Base-by-base conservation (phyloP, 78 protist species). In the Dictyostelium firmibasis region DNA sequence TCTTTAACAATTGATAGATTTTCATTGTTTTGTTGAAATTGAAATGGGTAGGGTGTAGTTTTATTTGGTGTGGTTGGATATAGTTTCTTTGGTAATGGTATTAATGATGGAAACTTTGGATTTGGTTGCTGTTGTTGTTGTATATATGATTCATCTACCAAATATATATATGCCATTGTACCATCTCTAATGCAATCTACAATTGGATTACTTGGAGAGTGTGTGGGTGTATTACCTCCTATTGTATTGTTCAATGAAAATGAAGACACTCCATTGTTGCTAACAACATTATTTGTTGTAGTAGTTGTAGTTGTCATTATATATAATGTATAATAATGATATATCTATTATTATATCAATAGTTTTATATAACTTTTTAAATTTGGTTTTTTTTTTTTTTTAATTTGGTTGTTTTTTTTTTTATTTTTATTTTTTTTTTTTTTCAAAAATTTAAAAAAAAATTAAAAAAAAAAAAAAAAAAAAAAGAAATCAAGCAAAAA, bases 161-260 rank as follows among this genome's bases (percentile, higher is more conserved):
- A 36, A 88, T 88, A 88, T 13, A 88, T 88, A 79, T 88, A 88
- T n/a, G 93, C 78, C 78, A 88, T 57, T 62, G 86, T 67, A 8
- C 86, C 81, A 60, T 88, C 93, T 23, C 41, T 79, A 35, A 88
- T 79, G 64, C 93, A 76, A 64, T 88, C 92, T 29, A 81, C 44
- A 0, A 81, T 81, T 35, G 62, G 35, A 41, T 76, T 76, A 4
- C 38, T 29, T 72, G 79, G 79, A 33, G 38, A 3, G 20, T 10
- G 79, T 72, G 38, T 31, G 0, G 35, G 44, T 72, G 18, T 33
- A 29, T 4, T 70, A 16, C 41, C 11, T 3, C 23, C 33, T n/a
- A n/a, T n/a, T 11, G 16, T 67, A 57, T 67, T 67, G 6, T 27
- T 25, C 31, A 67, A 67, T 67, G 75, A 67, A 27, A 67, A 11